Conservation (phyloP, 768 basidiomycete species). For the Psilocybe sp. region DNA sequence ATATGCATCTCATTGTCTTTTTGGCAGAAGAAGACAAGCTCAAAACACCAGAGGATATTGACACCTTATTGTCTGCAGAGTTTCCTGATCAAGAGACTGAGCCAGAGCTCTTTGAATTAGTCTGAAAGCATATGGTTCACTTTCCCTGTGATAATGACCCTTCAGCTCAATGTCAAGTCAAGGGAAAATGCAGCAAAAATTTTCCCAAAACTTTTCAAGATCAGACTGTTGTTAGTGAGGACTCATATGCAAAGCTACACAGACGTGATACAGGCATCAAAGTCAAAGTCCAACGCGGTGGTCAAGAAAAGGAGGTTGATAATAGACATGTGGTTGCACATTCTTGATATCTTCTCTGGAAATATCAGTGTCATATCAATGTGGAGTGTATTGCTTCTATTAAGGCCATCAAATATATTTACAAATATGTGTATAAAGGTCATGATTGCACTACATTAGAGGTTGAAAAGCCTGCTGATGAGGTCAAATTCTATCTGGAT, state of each 20-base stretch:
- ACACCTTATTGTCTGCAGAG: slow-evolving; percentile 36
- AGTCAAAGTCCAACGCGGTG: too few species aligned
- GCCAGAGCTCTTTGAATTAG: slow-evolving; percentile 36
- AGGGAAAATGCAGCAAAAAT: too few species aligned
- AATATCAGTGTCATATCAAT: slow-evolving; percentile 49
- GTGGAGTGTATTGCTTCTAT: slow-evolving; percentile 39
- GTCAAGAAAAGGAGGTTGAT: slow-evolving; percentile 24
- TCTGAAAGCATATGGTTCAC: slow-evolving; percentile 31
- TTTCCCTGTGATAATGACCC: slow-evolving; percentile 31
- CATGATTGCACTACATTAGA: slow-evolving; percentile 35
- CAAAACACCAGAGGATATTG: slow-evolving; percentile 29
- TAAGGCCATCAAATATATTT: slow-evolving; percentile 38
- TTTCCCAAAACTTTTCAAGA: slow-evolving; percentile 33
- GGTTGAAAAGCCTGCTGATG: slow-evolving; percentile 26
- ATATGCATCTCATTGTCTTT: slow-evolving; percentile 50
- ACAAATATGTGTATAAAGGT: too few species aligned
- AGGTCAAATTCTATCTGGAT: slow-evolving; percentile 35
- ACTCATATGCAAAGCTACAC: slow-evolving; percentile 39
- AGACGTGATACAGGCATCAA: slow-evolving; percentile 35
- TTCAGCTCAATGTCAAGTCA: slow-evolving; percentile 34
- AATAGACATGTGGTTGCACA: slow-evolving; percentile 44
- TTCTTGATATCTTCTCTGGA: slow-evolving; percentile 28
- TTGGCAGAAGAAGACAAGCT: slow-evolving; percentile 35
- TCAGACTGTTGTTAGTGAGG: slow-evolving; percentile 31
- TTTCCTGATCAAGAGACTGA: slow-evolving; percentile 37